These are phyloP conservation scores for Bretziella fagacearum DNA, from an alignment of 2,329 filamentous ascomycete genomes.

Conservation along the genomic window DNA sequence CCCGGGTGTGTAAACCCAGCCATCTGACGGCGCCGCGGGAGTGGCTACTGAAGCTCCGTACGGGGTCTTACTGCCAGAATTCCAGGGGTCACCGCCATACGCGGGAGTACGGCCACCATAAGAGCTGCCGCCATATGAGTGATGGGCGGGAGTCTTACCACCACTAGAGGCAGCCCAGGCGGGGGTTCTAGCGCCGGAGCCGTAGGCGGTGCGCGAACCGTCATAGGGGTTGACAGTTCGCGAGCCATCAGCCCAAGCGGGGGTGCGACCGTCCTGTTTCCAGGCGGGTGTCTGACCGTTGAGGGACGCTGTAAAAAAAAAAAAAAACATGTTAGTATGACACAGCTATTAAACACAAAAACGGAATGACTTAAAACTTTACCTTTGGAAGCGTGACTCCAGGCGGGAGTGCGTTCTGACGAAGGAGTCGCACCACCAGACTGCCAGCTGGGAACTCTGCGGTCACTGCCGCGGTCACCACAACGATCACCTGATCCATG, in stretches of 20 bases:
- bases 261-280: conserved; percentile 44
- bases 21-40: conserved; percentile 39
- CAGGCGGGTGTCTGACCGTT: conserved; percentile 46
- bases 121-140: conserved; percentile 45
- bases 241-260: conserved; percentile 53
- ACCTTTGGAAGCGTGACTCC: conserved; percentile 47
- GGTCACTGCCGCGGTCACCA: conserved; percentile 22
- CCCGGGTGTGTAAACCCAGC: conserved; percentile 43
- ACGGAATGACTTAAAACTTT: conserved; percentile 24
- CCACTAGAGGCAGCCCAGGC: conserved; percentile 53
- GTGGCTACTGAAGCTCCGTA: conserved; percentile 46
- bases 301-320: conserved; percentile 30
- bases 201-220: conserved; percentile 62
- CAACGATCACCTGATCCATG: conserved; percentile 31
- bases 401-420: conserved; percentile 57
- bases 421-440: conserved; percentile 52
- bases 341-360: not conserved
- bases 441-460: conserved; percentile 39
- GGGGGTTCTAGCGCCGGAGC: conserved; percentile 52
- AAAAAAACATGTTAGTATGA: conserved; percentile 1
- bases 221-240: conserved; percentile 55
- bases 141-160: conserved; percentile 50
- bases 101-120: conserved; percentile 53
- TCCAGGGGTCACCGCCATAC: conserved; percentile 46
- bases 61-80: conserved; percentile 59